Evolutionary conservation across 2,329 filamentous ascomycete species (phyloP).

Genomic region (Stemphylium vesicarium): DNA sequence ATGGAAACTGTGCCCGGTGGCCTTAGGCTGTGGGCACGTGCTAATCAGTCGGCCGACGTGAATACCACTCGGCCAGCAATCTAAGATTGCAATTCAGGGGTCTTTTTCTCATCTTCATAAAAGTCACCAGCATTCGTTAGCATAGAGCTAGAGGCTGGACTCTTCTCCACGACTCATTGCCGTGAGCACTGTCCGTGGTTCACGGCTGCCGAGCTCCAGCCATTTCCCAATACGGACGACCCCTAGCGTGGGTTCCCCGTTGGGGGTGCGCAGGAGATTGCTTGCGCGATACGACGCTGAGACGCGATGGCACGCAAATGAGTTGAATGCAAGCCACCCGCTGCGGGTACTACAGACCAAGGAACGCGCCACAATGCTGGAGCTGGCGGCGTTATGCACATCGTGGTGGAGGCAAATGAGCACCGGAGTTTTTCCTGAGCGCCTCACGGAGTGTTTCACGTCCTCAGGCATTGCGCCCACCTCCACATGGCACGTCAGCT

Average conservation of each 20-base stretch:
- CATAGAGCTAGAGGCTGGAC: conserved; percentile 6
- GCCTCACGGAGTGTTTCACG: conserved; percentile 6
- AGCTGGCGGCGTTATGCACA: conserved; percentile 6
- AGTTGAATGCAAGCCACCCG: conserved; percentile 21
- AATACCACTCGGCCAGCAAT: background rate
- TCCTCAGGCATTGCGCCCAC: background rate
- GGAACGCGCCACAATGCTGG: background rate
- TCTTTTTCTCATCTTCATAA: conserved; percentile 3
- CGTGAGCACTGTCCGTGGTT: conserved; percentile 12
- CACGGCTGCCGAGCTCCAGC: conserved; percentile 5
- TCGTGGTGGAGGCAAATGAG: background rate
- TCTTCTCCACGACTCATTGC: conserved; percentile 7
- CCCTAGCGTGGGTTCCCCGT: conserved; percentile 2
- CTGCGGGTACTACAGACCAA: conserved; percentile 8
- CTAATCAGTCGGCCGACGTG: background rate
- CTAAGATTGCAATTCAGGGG: conserved; percentile 11
- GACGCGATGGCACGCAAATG: background rate
- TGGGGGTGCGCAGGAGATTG: background rate
- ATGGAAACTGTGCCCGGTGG: background rate
- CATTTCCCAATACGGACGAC: background rate
- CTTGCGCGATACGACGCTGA: conserved; percentile 13
- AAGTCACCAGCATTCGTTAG: background rate
- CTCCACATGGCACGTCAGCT: background rate
- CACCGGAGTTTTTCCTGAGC: background rate
- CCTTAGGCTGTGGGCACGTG: conserved; percentile 1